phyloP scores from a whole-genome alignment of 2,329 filamentous ascomycete genomes.

The Rhynchosporium secalis region DNA sequence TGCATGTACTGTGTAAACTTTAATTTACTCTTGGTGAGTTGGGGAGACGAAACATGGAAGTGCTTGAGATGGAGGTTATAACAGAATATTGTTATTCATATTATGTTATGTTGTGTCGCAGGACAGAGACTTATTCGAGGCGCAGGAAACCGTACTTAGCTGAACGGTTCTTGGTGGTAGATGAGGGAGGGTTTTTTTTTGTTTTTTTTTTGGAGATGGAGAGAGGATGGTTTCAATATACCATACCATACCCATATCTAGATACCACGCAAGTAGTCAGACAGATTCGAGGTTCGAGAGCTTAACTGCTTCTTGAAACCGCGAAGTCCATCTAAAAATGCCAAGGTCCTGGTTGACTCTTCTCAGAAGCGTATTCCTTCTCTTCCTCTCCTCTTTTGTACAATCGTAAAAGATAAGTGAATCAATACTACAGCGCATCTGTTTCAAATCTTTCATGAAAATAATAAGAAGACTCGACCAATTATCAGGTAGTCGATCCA shows the following conservation, averaged over 20 bases:
- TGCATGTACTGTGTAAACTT: slow-evolving; percentile 19
- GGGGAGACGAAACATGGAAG: neutral
- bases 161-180: neutral
- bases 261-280: too few relatives aligned
- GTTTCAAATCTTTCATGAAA: neutral
- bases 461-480: neutral
- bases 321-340: slow-evolving; percentile 20
- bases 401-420: neutral
- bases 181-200: slow-evolving; percentile 8
- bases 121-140: neutral
- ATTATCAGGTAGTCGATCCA: too few relatives aligned
- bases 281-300: slow-evolving; percentile 25
- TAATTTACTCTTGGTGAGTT: slow-evolving; percentile 14
- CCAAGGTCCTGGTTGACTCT: slow-evolving; percentile 23
- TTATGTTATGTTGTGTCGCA: neutral
- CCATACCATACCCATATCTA: neutral
- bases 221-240: slow-evolving; percentile 6
- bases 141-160: too few relatives aligned
- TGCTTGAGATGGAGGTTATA: neutral
- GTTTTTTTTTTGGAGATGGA: slow-evolving; percentile 11
- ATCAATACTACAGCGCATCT: neutral
- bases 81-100: slow-evolving; percentile 8
- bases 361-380: neutral
- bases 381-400: neutral
- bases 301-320: slow-evolving; percentile 29